Conservation (phyloP, 495 filamentous ascomycete genomes). For the Hypomontagnella monticulosa region DNA sequence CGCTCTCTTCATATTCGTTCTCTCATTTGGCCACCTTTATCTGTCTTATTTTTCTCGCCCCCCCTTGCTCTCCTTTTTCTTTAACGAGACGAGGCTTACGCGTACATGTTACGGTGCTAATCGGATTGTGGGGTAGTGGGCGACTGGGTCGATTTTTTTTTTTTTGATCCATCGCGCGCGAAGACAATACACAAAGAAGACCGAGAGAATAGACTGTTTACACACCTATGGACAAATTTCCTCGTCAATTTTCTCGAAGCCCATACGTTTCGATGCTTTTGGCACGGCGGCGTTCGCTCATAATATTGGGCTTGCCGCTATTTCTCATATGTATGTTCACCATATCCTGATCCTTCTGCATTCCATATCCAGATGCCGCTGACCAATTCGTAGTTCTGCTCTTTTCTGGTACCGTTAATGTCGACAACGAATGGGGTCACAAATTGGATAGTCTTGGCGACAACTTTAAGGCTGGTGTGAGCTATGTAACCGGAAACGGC, state of each 20-base stretch:
- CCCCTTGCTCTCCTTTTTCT: slow-evolving; percentile 8
- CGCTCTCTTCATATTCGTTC: slow-evolving; percentile 34
- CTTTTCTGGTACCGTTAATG: slow-evolving; percentile 42
- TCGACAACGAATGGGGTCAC: slow-evolving; percentile 47
- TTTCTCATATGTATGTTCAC: slow-evolving; percentile 39
- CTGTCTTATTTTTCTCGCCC: background rate
- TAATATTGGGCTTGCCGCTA: slow-evolving; percentile 43
- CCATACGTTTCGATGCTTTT: slow-evolving; percentile 45
- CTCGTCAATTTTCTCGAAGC: slow-evolving; percentile 32
- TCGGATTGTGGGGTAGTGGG: slow-evolving; percentile 34
- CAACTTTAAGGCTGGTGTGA: slow-evolving; percentile 44
- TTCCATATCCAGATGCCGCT: slow-evolving; percentile 12
- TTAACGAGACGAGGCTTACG: slow-evolving; percentile 36
- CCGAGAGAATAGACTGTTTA: slow-evolving; percentile 9
- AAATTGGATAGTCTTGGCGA: slow-evolving; percentile 42
- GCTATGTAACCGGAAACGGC: slow-evolving; percentile 47
- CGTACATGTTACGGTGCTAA: slow-evolving; percentile 33
- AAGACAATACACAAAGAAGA: slow-evolving; percentile 4
- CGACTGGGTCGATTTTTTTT: slow-evolving; percentile 24
- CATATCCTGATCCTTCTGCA: background rate
- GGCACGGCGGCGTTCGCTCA: slow-evolving; percentile 45
- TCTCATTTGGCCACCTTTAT: slow-evolving; percentile 17
- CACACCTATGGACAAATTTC: slow-evolving; percentile 41
- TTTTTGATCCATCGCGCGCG: slow-evolving; percentile 25
- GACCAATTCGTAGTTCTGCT: slow-evolving; percentile 34